A percentile compares a stretch with the other conserved stretches of the same genome.
Evolutionary conservation across 176 grass and related monocot genomes (phyloP).

Genomic region (Secale cereale): DNA sequence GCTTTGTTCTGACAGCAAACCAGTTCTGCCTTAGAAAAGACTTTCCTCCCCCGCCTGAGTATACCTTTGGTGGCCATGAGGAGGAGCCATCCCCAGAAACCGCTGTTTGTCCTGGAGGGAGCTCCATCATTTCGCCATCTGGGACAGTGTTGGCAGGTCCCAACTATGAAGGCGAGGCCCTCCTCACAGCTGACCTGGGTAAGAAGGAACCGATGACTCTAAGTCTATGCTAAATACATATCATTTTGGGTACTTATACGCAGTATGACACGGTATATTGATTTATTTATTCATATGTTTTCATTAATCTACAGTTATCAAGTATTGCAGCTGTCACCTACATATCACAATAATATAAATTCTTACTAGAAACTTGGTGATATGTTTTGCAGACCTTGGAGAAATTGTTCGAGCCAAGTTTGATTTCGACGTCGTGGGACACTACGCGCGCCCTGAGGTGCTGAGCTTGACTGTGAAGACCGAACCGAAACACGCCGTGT

Average conservation of each 20-base stretch:
- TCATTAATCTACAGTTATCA: neutral
- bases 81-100: constrained; percentile 78
- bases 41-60: constrained; percentile 75
- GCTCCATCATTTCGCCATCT: constrained; percentile 83
- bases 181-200: constrained; percentile 91
- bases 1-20: constrained; percentile 79
- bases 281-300: neutral
- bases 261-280: neutral
- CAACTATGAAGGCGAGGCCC: constrained; percentile 86
- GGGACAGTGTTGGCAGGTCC: constrained; percentile 78
- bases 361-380: neutral
- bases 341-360: neutral
- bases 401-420: constrained; percentile 92
- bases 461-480: constrained; percentile 76
- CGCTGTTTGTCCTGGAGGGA: constrained; percentile 73
- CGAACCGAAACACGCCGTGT: constrained; percentile 49
- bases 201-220: constrained; percentile 6
- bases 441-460: constrained; percentile 88
- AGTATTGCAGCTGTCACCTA: neutral
- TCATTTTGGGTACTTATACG: neutral
- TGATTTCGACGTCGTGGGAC: constrained; percentile 91
- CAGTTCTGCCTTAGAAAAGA: constrained; percentile 70
- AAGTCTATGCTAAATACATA: neutral
- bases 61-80: constrained; percentile 56
- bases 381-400: constrained; percentile 59